Evolutionary conservation across 1,139 yeast species (phyloP), one percentile per base, ranked within the genome.

Genomic region (Candida glucosophila): DNA sequence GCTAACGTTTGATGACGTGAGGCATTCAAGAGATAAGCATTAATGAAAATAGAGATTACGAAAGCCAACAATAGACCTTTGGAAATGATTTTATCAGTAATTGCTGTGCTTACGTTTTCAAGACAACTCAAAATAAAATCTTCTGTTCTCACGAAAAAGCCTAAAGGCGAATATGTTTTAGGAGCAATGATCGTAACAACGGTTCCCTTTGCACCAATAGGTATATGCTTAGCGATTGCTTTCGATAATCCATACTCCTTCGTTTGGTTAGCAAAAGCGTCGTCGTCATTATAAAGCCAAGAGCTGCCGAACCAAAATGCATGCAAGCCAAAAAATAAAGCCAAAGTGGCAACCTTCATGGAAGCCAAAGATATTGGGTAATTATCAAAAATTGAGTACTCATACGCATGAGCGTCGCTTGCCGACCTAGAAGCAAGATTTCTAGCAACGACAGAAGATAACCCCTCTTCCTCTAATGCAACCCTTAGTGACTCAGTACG

Each of bases 401-500:
- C 52, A 28, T 60, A 47, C 22, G 65, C 56, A 25, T 52, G 47
- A 22, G 59, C 66, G 26, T 62, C 51, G 20, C 64, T 69, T 10
- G 88, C 77, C 20, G 82, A 78, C 30, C 73, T 67, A 36, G 72
- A 75, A 14, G 67, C 69, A 22, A 63, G 55, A 23, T 90, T 50
- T 12, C 55, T 54, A 6, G 72, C 96, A 23, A 82, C 82, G 32
- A 66, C 58, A 29, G 75, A 75, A 23, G 85, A 70, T 21, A 90
- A 73, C 12, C 98, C 98, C 43, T 92, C 98, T 51, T 90, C 98
- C 56, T 88, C 95, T 39, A 90, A 64, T 13, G 86, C 90, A 39
- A 73, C 77, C 46, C 81, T 77, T 47, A 88, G 71, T 31, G 77
- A 73, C 33, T 86, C 78, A 26, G 90, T 81, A 40, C 88, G 76